Evolutionary conservation across 495 filamentous ascomycete genomes (phyloP).

Genomic region (Paragyromitra xinjiangensis): DNA sequence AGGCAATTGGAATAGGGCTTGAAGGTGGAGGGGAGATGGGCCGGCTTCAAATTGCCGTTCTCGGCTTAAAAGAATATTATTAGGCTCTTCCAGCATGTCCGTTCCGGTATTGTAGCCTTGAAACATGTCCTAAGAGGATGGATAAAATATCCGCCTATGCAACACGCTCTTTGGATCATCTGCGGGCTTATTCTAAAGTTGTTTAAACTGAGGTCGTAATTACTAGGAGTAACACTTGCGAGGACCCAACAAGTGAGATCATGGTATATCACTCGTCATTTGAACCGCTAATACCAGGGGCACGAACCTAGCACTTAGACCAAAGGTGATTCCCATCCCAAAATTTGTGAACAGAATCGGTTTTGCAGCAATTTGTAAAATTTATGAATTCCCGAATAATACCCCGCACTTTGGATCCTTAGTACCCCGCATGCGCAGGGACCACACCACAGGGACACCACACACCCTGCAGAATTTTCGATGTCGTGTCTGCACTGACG

Average conservation of each 20-base stretch:
- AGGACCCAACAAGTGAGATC: not conserved
- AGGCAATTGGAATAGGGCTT: not conserved
- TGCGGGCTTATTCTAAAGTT: not conserved
- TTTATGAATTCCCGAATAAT: slow-evolving; percentile 40
- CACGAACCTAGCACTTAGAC: not conserved
- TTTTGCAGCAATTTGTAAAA: slow-evolving; percentile 29
- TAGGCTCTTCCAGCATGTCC: slow-evolving; percentile 3
- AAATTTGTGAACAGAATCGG: not conserved
- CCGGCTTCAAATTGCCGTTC: slow-evolving; percentile 6
- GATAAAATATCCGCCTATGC: slow-evolving; percentile 19
- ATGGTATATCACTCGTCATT: slow-evolving; percentile 29
- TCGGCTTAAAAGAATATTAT: not conserved
- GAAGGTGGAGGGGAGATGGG: not conserved
- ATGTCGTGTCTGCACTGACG: slow-evolving; percentile 14
- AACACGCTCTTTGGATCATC: not conserved
- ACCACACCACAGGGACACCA: slow-evolving; percentile 14
- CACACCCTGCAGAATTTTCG: slow-evolving; percentile 30
- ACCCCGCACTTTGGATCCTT: slow-evolving; percentile 46
- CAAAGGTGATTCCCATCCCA: not conserved
- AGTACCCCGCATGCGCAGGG: slow-evolving; percentile 52
- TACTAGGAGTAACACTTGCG: not conserved
- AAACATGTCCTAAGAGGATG: not conserved
- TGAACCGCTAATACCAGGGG: not conserved
- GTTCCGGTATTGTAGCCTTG: not conserved
- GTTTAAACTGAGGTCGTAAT: not conserved